phyloP scores from a whole-genome alignment of 139 green algal species.

The Chlorella vulgaris region DNA sequence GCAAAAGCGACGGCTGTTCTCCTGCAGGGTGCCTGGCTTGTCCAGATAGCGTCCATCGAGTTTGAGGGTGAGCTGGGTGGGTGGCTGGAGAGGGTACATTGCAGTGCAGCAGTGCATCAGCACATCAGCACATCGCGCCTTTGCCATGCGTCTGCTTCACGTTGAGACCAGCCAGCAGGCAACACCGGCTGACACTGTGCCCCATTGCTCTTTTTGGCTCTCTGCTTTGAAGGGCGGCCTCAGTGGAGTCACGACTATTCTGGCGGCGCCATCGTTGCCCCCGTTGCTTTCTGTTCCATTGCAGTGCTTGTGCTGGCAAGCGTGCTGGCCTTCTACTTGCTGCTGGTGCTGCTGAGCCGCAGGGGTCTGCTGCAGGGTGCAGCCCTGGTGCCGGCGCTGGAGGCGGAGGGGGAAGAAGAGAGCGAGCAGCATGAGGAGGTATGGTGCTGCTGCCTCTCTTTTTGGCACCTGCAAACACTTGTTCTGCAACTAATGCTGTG shows the following conservation, averaged over 20 bases:
- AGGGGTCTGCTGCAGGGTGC: not conserved
- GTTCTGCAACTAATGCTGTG: not conserved
- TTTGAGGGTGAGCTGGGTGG: conserved; percentile 21
- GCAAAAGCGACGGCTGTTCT: conserved; percentile 24
- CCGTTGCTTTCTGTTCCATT: conserved; percentile 39
- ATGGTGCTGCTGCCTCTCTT: too few relatives aligned
- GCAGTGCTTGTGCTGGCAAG: not conserved
- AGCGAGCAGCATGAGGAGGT: not conserved
- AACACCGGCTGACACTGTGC: too few relatives aligned
- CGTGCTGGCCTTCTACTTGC: not conserved
- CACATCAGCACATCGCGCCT: too few relatives aligned
- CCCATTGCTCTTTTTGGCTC: not conserved
- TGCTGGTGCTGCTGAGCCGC: not conserved
- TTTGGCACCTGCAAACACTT: too few relatives aligned
- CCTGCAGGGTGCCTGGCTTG: conserved; percentile 46
- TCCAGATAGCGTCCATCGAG: conserved; percentile 34
- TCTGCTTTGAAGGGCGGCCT: not conserved
- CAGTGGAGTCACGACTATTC: conserved; percentile 30
- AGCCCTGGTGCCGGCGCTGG: not conserved
- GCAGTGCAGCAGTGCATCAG: too few relatives aligned
- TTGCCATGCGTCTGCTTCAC: too few relatives aligned
- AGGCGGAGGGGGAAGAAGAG: not conserved
- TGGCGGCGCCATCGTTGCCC: conserved; percentile 42
- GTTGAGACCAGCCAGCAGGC: too few relatives aligned
- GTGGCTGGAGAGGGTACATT: too few relatives aligned